Base-by-base conservation (phyloP, 139 green algal species). In the Raphidocelis subcapitata region DNA sequence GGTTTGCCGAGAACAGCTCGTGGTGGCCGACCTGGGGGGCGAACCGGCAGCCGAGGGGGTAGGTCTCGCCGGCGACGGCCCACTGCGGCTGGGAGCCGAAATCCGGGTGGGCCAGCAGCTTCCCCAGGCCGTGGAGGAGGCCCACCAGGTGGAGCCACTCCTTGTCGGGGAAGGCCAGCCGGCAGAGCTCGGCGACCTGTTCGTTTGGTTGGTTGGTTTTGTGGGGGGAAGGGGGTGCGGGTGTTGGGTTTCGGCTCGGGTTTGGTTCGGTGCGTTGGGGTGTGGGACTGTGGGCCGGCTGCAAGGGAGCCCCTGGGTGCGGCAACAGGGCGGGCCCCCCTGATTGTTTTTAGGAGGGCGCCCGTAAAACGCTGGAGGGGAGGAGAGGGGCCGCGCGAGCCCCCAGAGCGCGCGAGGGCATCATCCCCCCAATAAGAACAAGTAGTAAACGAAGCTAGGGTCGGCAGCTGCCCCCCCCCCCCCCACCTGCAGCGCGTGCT, bases 1-100 rank as follows among this genome's bases (percentile, higher is more conserved):
- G 70, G 33, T 77, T 77, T 14, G 70, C 70, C 21, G 44, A 64
- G 49, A 77, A 77, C 29, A 70, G 69, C 61, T 77, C 70, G 62
- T 70, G 76, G 52, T 74, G 65, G 36, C 79, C 55, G 41, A 96
- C 82, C n/a, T 74, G 59, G 2, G 79, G 73, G n/a, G 77, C 76
- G 79, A 94, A 93, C 73, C 84, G 85, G 83, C 93, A 97, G 64
- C 92, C 93, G 47, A 97, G 80, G 0, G 93, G 93, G 76, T 88
- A 97, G 46, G 79, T 88, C 82, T 97, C 93, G 3, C 89, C 89
- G 51, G 87, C 92, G 10, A 96, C 84, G 0, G 91, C 90, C 91
- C 91, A 97, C 75, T 94, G 87, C 3, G 92, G 92, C 82, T 97
- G 84, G 1, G 24, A 65, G 32, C 90, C 92, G 63, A 74, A 93